These are phyloP conservation scores for Lachancea sp. DNA, from an alignment of 805 yeast genomes.

Conservation along the genomic window DNA sequence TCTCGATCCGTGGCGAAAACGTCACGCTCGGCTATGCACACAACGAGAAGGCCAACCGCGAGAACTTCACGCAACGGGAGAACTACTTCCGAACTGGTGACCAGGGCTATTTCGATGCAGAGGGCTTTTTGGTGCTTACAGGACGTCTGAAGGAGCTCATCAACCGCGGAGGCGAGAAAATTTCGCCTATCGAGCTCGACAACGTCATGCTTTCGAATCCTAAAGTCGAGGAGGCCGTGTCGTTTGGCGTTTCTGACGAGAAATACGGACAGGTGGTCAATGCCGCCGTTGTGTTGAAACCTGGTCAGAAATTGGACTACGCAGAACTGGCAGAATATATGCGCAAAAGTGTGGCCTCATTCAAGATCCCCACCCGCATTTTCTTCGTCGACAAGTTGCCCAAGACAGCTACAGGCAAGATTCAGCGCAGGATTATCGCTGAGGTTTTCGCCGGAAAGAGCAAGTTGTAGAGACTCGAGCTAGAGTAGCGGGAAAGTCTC, in stretches of 20 bases:
- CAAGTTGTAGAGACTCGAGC: constrained; percentile 23
- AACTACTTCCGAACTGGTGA: constrained; percentile 76
- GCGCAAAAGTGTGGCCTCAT: constrained; percentile 42
- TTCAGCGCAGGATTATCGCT: constrained; percentile 61
- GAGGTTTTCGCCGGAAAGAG: constrained; percentile 37
- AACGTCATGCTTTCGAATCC: constrained; percentile 54
- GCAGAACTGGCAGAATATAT: constrained; percentile 44
- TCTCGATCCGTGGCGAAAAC: constrained; percentile 58
- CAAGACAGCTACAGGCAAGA: constrained; percentile 73
- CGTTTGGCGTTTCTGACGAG: constrained; percentile 60
- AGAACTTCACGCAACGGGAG: constrained; percentile 48
- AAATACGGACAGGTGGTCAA: constrained; percentile 67
- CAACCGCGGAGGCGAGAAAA: constrained; percentile 74
- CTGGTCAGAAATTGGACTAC: constrained; percentile 34
- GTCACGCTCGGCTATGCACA: constrained; percentile 69
- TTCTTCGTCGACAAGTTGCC: constrained; percentile 58
- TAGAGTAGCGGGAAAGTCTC: neutral
- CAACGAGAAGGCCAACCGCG: constrained; percentile 64
- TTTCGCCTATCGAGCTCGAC: constrained; percentile 67
- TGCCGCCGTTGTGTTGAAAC: constrained; percentile 58
- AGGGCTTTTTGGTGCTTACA: constrained; percentile 54
- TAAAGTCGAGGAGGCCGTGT: constrained; percentile 61
- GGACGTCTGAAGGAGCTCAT: constrained; percentile 71
- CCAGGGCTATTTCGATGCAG: constrained; percentile 56
- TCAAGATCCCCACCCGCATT: constrained; percentile 55